Percentiles rank a stretch among this genome's conserved stretches.
Evolutionary conservation across 2,329 filamentous ascomycete genomes (phyloP).

Genomic region (Zasmidium angulare): DNA sequence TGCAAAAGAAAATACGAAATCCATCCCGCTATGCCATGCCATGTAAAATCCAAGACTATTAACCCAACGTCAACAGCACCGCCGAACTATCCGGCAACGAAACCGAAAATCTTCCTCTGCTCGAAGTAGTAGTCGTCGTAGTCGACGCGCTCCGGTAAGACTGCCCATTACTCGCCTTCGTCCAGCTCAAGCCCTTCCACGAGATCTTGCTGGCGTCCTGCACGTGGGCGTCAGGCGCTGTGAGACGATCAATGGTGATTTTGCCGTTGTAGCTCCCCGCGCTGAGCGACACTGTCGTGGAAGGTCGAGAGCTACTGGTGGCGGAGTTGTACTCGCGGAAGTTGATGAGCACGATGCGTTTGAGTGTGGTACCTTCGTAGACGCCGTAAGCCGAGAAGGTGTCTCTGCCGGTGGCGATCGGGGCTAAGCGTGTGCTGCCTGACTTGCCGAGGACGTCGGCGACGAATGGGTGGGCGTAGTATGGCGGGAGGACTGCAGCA

Average conservation of each 20-base stretch:
- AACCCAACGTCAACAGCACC: conserved; percentile 13
- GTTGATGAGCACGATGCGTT: conserved; percentile 17
- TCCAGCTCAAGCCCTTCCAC: conserved; percentile 17
- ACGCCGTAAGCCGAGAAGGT: conserved; percentile 15
- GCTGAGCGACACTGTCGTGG: conserved; percentile 8
- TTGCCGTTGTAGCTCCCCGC: conserved; percentile 6
- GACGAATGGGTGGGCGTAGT: conserved; percentile 20
- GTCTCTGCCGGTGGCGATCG: conserved; percentile 12
- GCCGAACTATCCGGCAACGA: conserved; percentile 9
- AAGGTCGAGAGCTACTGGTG: conserved; percentile 3
- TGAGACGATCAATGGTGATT: conserved; percentile 11
- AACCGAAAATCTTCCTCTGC: conserved; percentile 2
- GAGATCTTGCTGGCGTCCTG: conserved; percentile 17
- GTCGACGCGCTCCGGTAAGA: conserved; percentile 6
- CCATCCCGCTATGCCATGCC: not conserved
- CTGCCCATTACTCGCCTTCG: conserved; percentile 12
- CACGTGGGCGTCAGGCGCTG: conserved; percentile 12
- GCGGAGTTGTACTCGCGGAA: conserved; percentile 9
- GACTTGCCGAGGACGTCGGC: conserved; percentile 18
- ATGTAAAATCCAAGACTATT: not conserved
- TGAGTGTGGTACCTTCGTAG: conserved; percentile 11
- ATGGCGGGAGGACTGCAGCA: conserved; percentile 16
- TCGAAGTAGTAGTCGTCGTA: not conserved
- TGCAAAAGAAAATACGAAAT: not conserved
- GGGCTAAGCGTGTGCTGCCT: conserved; percentile 5